Percentiles rank a stretch among this genome's conserved stretches.
Conservation (phyloP, 2,329 filamentous ascomycete species). For the Fusarium goolgardi region DNA sequence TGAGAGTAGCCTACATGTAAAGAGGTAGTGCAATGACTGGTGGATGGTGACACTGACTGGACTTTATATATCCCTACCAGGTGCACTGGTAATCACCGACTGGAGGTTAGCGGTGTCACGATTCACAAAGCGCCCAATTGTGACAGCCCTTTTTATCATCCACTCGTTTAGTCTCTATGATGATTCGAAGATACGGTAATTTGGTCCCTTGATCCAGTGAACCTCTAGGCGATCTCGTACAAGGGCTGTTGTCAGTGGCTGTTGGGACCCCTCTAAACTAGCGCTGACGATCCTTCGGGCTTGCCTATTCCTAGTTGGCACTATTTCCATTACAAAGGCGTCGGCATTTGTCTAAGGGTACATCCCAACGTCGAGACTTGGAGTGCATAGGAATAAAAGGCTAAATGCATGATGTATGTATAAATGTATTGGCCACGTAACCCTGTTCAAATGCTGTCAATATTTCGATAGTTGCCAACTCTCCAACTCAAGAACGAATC, state of each 20-base stretch:
- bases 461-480: background rate
- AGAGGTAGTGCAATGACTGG: background rate
- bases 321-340: background rate
- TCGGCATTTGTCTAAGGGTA: too few species aligned
- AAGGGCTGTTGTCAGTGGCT: background rate
- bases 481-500: background rate
- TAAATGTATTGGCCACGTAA: too few species aligned
- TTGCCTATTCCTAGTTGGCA: background rate
- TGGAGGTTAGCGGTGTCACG: background rate
- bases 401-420: background rate
- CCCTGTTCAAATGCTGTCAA: background rate
- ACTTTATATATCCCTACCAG: background rate
- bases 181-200: background rate
- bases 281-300: background rate
- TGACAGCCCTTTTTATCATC: background rate
- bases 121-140: background rate
- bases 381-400: too few species aligned
- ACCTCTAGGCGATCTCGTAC: background rate
- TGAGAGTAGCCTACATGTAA: too few species aligned
- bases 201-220: background rate
- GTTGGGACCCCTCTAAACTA: background rate
- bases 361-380: too few species aligned
- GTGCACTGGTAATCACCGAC: background rate
- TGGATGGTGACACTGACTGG: background rate
- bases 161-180: background rate